Conservation (phyloP, 306 rosid genomes). For the Prinsepia uniflora region DNA sequence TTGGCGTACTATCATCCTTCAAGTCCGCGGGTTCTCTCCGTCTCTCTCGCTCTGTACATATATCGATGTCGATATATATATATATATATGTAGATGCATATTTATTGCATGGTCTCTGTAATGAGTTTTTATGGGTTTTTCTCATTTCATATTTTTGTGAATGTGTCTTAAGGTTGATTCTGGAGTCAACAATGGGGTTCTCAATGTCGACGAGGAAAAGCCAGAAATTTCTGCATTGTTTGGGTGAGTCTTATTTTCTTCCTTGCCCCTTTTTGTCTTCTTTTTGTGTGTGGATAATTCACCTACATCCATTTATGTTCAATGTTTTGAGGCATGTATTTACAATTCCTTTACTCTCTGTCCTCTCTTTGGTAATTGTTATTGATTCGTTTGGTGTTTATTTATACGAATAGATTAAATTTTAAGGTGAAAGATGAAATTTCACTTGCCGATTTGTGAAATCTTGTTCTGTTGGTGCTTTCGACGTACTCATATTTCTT, state of each 20-base stretch:
- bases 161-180: slow-evolving; percentile 35
- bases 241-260: slow-evolving; percentile 34
- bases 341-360: not conserved
- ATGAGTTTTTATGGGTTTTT: slow-evolving; percentile 23
- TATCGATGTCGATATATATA: not conserved
- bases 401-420: not conserved
- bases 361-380: not conserved
- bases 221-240: slow-evolving; percentile 38
- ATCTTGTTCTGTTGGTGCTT: not conserved
- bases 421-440: not conserved
- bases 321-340: not conserved
- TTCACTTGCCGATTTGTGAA: not conserved
- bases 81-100: not conserved
- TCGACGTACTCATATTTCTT: not conserved
- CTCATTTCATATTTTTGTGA: slow-evolving; percentile 4
- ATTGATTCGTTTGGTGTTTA: not conserved
- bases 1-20: slow-evolving; percentile 25
- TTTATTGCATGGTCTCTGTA: slow-evolving; percentile 6
- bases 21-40: slow-evolving; percentile 39
- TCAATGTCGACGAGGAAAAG: slow-evolving; percentile 38
- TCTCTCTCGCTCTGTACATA: slow-evolving; percentile 20
- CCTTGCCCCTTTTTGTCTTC: not conserved
- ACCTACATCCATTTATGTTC: not conserved
- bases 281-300: not conserved
- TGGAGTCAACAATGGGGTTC: slow-evolving; percentile 37